Conservation (phyloP, 768 basidiomycete genomes). For the Baorangia bicolor region DNA sequence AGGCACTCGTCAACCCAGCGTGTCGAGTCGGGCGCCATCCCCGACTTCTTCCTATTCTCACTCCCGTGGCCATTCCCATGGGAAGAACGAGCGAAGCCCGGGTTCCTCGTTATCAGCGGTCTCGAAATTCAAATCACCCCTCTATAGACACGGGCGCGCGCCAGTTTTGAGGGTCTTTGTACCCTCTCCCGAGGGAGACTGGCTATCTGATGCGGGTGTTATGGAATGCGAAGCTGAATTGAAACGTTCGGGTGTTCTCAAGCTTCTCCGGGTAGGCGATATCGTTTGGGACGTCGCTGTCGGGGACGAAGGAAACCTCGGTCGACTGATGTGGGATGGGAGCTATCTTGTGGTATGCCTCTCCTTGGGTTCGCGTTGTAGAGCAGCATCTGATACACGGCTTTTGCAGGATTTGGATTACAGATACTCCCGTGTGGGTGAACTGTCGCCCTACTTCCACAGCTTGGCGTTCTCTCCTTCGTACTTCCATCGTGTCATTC, state of each 20-base stretch:
- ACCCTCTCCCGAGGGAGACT: conserved; percentile 82
- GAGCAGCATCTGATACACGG: neutral
- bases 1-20: conserved; percentile 36
- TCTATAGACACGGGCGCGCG: conserved; percentile 69
- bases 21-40: conserved; percentile 67
- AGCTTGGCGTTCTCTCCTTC: conserved; percentile 82
- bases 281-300: conserved; percentile 87
- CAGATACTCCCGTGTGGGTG: conserved; percentile 71
- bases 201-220: conserved; percentile 81
- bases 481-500: conserved; percentile 85
- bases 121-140: conserved; percentile 60
- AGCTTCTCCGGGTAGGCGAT: conserved; percentile 70
- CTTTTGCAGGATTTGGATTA: conserved; percentile 78
- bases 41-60: conserved; percentile 43
- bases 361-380: conserved; percentile 1
- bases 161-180: conserved; percentile 81
- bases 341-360: conserved; percentile 75
- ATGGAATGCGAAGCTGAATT: conserved; percentile 82
- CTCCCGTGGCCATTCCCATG: conserved; percentile 42
- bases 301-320: conserved; percentile 82
- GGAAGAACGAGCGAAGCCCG: conserved; percentile 26
- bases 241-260: conserved; percentile 48
- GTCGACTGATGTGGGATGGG: conserved; percentile 88
- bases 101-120: conserved; percentile 20
- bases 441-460: conserved; percentile 78